A percentile compares a stretch with the other conserved stretches of the same genome.
These are phyloP conservation scores for Cercospora citrullina DNA, from an alignment of 2,329 filamentous ascomycete genomes.

Conservation along the genomic window DNA sequence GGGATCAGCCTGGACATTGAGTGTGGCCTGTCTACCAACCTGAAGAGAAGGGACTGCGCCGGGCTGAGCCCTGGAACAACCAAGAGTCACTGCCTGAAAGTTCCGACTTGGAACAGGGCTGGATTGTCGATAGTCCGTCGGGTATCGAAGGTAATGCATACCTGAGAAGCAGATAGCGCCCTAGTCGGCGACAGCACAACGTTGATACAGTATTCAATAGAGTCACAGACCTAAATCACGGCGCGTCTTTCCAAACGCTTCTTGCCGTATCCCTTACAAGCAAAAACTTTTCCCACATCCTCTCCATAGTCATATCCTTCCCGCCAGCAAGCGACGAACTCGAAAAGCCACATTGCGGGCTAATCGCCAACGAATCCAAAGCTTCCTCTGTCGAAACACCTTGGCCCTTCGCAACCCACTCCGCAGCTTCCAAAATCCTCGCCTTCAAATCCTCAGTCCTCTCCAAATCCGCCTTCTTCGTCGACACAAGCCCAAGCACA, in stretches of 20 bases:
- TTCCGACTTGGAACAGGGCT: neutral
- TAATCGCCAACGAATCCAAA: conserved; percentile 33
- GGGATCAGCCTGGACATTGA: neutral
- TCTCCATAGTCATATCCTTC: conserved; percentile 35
- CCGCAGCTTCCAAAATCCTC: conserved; percentile 32
- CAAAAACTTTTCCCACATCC: conserved; percentile 37
- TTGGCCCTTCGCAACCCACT: conserved; percentile 34
- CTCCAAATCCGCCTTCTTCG: conserved; percentile 37
- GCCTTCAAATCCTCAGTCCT: conserved; percentile 26
- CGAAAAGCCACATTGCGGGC: conserved; percentile 39
- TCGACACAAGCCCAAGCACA: conserved; percentile 37
- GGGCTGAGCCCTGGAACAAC: neutral
- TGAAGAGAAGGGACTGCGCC: neutral
- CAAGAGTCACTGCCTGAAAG: neutral
- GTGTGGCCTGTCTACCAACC: neutral
- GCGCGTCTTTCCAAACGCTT: conserved; percentile 28
- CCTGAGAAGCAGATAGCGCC: neutral
- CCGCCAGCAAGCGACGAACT: conserved; percentile 33
- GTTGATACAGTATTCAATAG: neutral
- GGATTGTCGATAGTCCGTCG: neutral
- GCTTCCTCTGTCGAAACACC: conserved; percentile 30
- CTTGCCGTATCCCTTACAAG: conserved; percentile 33
- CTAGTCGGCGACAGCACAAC: neutral
- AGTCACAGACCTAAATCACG: neutral
- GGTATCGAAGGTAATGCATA: neutral